phyloP scores from a whole-genome alignment of 495 filamentous ascomycete species.

The Daldinia vernicosa region DNA sequence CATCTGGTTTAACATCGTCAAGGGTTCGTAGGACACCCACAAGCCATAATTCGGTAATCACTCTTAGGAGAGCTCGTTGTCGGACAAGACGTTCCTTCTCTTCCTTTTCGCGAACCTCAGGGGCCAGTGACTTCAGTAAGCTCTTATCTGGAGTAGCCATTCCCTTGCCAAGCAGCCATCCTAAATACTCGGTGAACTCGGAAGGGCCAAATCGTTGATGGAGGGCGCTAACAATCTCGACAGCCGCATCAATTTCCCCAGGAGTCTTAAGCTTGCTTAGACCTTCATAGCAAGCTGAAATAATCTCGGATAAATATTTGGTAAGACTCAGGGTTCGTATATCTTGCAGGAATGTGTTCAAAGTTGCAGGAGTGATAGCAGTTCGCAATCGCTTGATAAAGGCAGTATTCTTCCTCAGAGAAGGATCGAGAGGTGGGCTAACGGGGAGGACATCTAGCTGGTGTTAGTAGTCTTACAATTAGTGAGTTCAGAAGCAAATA shows the following conservation, averaged over 20 bases:
- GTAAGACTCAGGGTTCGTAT: slow-evolving; percentile 91
- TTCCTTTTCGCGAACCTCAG: slow-evolving; percentile 90
- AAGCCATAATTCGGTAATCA: slow-evolving; percentile 97
- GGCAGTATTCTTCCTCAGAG: slow-evolving; percentile 98
- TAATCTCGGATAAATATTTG: slow-evolving; percentile 97
- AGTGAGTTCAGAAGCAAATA: slow-evolving; percentile 13
- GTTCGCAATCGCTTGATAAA: slow-evolving; percentile 98
- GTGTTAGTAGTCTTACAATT: slow-evolving; percentile 37
- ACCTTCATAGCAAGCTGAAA: slow-evolving; percentile 97
- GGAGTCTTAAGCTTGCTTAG: slow-evolving; percentile 89
- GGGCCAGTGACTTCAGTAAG: slow-evolving; percentile 77
- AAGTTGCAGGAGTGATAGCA: slow-evolving; percentile 78
- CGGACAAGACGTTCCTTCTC: slow-evolving; percentile 91
- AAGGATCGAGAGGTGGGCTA: slow-evolving; percentile 86
- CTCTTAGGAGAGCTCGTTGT: slow-evolving; percentile 84
- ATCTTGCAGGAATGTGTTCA: slow-evolving; percentile 87
- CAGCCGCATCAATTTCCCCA: slow-evolving; percentile 87
- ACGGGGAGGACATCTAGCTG: slow-evolving; percentile 79
- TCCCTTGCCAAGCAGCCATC: slow-evolving; percentile 91
- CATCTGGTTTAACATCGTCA: slow-evolving; percentile 91
- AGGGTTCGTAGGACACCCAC: slow-evolving; percentile 86
- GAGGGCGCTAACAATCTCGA: slow-evolving; percentile 91
- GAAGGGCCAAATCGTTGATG: slow-evolving; percentile 93
- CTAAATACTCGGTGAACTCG: slow-evolving; percentile 91
- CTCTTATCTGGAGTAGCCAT: slow-evolving; percentile 91